Conservation (phyloP, 345 rosid genomes). For the Durio zibethinus region DNA sequence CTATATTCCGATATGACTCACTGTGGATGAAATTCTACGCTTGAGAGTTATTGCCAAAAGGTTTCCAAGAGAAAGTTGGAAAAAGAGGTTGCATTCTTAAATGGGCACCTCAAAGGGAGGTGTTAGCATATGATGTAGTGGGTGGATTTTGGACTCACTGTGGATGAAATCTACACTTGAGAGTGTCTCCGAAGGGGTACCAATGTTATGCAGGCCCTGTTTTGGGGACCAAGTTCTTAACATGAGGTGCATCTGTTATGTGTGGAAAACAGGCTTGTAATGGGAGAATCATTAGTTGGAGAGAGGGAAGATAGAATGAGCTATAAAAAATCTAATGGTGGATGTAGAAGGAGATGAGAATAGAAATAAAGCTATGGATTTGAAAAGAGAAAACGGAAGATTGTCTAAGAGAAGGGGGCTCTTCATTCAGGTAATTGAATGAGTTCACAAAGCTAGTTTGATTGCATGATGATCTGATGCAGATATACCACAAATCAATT, state of each 20-base stretch:
- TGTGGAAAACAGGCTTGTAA: constrained; percentile 17
- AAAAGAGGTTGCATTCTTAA: constrained; percentile 23
- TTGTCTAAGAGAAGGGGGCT: constrained; percentile 13
- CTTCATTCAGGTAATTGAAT: constrained; percentile 17
- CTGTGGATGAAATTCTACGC: no score
- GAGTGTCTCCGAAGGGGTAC: constrained; percentile 35
- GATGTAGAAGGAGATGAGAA: constrained; percentile 28
- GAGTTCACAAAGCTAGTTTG: not conserved
- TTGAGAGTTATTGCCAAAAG: constrained; percentile 21
- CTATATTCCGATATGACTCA: no score
- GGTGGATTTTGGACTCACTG: constrained; percentile 44
- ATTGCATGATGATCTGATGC: not conserved
- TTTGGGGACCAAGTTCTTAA: constrained; percentile 32
- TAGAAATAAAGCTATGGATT: constrained; percentile 14
- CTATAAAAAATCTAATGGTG: constrained; percentile 19
- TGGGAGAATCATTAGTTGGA: constrained; percentile 20
- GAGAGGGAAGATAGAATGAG: constrained; percentile 23
- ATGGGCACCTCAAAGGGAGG: constrained; percentile 45
- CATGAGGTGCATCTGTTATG: constrained; percentile 14
- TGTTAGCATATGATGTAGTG: constrained; percentile 30
- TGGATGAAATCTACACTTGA: constrained; percentile 41
- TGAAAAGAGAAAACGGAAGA: constrained; percentile 22
- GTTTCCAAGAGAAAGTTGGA: constrained; percentile 11
- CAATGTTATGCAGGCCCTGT: constrained; percentile 32
- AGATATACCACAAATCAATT: no score